A percentile compares a stretch with the other conserved stretches of the same genome.
Evolutionary conservation across 2,329 filamentous ascomycete genomes (phyloP).

Genomic region (Rhytidhysteron rufulum): DNA sequence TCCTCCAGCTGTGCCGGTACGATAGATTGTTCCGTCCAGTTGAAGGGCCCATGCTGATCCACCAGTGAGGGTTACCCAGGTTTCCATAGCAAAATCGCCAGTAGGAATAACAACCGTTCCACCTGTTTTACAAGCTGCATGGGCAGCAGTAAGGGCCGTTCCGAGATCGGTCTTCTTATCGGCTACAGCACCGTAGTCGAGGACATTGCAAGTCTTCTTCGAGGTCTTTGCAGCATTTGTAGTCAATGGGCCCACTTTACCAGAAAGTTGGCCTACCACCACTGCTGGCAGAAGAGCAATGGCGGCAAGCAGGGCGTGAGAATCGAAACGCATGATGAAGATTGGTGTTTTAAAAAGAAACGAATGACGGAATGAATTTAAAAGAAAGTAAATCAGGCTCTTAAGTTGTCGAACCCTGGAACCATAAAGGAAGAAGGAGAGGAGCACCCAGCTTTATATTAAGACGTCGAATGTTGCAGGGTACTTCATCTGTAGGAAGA

Average conservation of each 20-base stretch:
- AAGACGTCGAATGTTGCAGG: too few relatives aligned
- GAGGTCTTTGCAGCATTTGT: conserved; percentile 38
- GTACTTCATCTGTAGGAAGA: too few relatives aligned
- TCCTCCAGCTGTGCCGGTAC: conserved; percentile 47
- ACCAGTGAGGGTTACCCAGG: conserved; percentile 47
- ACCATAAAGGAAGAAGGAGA: too few relatives aligned
- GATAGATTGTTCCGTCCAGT: conserved; percentile 52
- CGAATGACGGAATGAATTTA: neutral
- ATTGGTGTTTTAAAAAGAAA: conserved; percentile 1
- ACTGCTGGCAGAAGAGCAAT: conserved; percentile 16
- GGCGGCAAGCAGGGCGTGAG: conserved; percentile 16
- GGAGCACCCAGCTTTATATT: too few relatives aligned
- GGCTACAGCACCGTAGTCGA: conserved; percentile 50
- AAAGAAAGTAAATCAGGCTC: neutral
- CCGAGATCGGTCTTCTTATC: conserved; percentile 52
- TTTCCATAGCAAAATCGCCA: conserved; percentile 49
- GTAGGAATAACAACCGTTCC: conserved; percentile 49
- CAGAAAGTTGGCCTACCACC: conserved; percentile 28
- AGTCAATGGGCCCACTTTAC: conserved; percentile 30
- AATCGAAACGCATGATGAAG: conserved; percentile 20
- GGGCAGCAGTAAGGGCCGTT: conserved; percentile 46
- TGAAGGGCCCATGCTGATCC: conserved; percentile 50
- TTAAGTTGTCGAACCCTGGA: too few relatives aligned
- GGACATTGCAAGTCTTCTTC: conserved; percentile 51
- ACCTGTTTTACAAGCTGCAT: conserved; percentile 48